Percentiles rank a stretch among this genome's conserved stretches.
These are phyloP conservation scores for Raffaelea deltoideospora DNA, from an alignment of 2,329 filamentous ascomycete genomes.

Conservation along the genomic window DNA sequence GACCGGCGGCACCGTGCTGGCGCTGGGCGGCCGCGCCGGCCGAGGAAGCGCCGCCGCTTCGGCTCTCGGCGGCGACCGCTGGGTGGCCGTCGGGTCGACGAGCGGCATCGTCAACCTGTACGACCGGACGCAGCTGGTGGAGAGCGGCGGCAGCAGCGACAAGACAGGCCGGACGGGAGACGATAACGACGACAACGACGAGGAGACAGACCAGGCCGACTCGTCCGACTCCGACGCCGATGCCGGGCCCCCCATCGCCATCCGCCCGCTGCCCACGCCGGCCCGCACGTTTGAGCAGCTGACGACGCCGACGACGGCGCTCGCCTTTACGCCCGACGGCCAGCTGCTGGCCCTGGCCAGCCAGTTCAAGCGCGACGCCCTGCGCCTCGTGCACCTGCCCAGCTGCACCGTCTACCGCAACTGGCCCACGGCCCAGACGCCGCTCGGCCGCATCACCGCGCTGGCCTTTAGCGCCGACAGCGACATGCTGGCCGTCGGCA, in stretches of 20 bases:
- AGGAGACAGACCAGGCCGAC: background rate
- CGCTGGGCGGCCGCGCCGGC: slow-evolving; percentile 56
- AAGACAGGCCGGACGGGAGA: no score
- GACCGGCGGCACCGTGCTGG: slow-evolving; percentile 68
- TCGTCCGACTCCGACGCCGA: slow-evolving; percentile 15
- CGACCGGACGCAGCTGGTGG: slow-evolving; percentile 57
- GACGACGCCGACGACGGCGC: slow-evolving; percentile 65
- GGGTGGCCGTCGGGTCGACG: slow-evolving; percentile 76
- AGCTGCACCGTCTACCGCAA: slow-evolving; percentile 91
- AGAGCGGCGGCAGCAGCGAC: no score
- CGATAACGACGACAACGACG: background rate
- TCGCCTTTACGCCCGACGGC: slow-evolving; percentile 75
- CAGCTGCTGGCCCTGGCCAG: slow-evolving; percentile 81
- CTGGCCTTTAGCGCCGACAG: slow-evolving; percentile 53
- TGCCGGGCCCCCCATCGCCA: slow-evolving; percentile 28
- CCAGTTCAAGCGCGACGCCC: slow-evolving; percentile 72
- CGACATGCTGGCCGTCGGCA: slow-evolving; percentile 67
- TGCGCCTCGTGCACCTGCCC: slow-evolving; percentile 78
- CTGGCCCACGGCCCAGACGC: slow-evolving; percentile 87
- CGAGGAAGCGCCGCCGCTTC: slow-evolving; percentile 54
- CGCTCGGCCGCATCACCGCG: slow-evolving; percentile 66
- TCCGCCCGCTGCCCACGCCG: slow-evolving; percentile 52
- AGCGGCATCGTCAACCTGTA: slow-evolving; percentile 90
- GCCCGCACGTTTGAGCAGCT: slow-evolving; percentile 67
- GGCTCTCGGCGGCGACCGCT: slow-evolving; percentile 62